Conservation (phyloP, 805 yeast species). For the Yamadazyma philogaea region DNA sequence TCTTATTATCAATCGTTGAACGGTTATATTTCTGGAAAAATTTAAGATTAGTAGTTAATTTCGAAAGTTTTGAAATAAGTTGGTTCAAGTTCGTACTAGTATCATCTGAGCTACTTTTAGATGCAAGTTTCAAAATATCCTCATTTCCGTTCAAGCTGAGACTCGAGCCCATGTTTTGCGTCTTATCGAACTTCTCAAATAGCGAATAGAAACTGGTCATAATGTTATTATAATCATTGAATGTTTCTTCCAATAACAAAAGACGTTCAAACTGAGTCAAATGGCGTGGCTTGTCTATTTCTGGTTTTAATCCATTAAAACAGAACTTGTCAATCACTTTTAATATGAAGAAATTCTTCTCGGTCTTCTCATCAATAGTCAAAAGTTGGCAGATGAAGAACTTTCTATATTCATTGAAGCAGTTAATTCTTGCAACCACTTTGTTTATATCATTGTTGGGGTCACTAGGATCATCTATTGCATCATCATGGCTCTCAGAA, state of each 20-base stretch:
- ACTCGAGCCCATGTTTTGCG: conserved; percentile 4
- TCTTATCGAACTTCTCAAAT: conserved; percentile 28
- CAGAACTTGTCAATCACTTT: conserved; percentile 24
- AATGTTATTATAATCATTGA: conserved; percentile 22
- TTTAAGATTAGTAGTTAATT: conserved; percentile 32
- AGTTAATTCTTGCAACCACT: conserved; percentile 13
- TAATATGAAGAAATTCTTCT: conserved; percentile 29
- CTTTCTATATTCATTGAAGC: conserved; percentile 37
- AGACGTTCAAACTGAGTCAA: conserved; percentile 18
- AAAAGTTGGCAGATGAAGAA: conserved; percentile 38
- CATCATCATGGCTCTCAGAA: conserved; percentile 26
- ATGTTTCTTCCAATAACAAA: conserved; percentile 17
- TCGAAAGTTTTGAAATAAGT: conserved; percentile 30
- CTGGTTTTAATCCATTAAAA: conserved; percentile 7
- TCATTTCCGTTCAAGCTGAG: conserved; percentile 9
- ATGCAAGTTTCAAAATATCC: conserved; percentile 8
- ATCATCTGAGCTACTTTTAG: neutral
- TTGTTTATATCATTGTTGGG: conserved; percentile 11
- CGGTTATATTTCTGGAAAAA: conserved; percentile 37
- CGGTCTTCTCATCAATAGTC: conserved; percentile 30
- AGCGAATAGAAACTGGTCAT: conserved; percentile 20
- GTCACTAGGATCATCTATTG: conserved; percentile 9
- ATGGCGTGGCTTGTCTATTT: conserved; percentile 7
- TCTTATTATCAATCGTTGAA: conserved; percentile 25
- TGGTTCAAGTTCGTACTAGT: conserved; percentile 19